Percentiles rank a stretch among this genome's conserved stretches.
Evolutionary conservation across 306 rosid species (phyloP).

Genomic region (Cicer yamashitae): DNA sequence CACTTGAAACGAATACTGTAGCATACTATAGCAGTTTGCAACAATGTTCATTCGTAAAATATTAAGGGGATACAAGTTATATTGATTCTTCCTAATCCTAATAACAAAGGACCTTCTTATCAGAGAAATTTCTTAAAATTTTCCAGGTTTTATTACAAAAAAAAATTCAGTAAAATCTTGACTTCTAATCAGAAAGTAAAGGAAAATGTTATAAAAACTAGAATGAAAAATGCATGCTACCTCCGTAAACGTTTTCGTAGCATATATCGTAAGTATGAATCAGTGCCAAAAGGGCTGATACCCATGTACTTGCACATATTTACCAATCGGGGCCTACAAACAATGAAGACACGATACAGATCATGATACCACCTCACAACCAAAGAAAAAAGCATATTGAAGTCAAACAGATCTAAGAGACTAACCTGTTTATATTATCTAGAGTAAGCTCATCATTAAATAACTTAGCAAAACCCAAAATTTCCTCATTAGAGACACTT

Average conservation of each 20-base stretch:
- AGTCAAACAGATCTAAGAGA: constrained; percentile 37
- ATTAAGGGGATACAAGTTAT: neutral
- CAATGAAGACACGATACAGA: constrained; percentile 35
- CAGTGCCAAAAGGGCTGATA: constrained; percentile 84
- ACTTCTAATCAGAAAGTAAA: constrained; percentile 29
- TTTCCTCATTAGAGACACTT: constrained; percentile 83
- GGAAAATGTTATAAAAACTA: constrained; percentile 7
- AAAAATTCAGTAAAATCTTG: constrained; percentile 4
- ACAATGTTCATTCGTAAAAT: constrained; percentile 11
- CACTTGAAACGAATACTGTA: neutral
- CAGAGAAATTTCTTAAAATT: neutral
- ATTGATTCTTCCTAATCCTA: constrained; percentile 4
- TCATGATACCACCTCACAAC: constrained; percentile 41
- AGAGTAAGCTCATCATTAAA: constrained; percentile 97
- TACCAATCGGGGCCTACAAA: constrained; percentile 88
- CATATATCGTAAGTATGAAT: constrained; percentile 94
- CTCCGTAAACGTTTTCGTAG: constrained; percentile 72
- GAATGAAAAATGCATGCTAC: constrained; percentile 54
- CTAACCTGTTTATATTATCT: constrained; percentile 94
- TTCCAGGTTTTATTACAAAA: constrained; percentile 17
- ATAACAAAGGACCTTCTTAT: constrained; percentile 12
- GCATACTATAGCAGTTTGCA: constrained; percentile 30
- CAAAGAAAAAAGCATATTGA: constrained; percentile 20
- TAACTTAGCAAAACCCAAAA: constrained; percentile 92
- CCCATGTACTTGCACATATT: constrained; percentile 99